Evolutionary conservation across 441 rosid species (phyloP).

Genomic region (Aquilaria agallochum): DNA sequence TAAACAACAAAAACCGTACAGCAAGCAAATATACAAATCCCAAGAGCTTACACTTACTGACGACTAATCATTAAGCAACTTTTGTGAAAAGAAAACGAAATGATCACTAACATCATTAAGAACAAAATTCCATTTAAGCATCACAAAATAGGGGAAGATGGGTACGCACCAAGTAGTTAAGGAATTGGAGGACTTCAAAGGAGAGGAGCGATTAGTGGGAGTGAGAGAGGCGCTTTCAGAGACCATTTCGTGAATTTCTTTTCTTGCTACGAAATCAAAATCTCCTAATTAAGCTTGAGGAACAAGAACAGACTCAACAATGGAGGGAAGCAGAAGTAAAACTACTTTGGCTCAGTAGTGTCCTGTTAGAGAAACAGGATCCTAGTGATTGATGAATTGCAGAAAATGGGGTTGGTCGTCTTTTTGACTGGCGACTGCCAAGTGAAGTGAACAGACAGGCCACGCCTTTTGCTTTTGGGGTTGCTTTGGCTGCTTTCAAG

Average conservation of each 20-base stretch:
- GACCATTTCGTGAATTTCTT: slow-evolving; percentile 22
- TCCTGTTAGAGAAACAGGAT: background rate
- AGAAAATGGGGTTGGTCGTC: no score
- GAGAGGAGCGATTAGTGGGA: slow-evolving; percentile 43
- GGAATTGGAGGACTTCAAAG: slow-evolving; percentile 33
- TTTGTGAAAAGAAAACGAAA: background rate
- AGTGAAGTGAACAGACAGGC: background rate
- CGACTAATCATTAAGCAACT: background rate
- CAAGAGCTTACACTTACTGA: no score
- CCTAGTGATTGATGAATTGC: background rate
- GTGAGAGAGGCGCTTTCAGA: slow-evolving; percentile 33
- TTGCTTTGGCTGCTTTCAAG: no score
- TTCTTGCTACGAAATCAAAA: no score
- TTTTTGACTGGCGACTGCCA: no score
- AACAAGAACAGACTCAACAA: background rate
- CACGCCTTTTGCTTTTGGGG: slow-evolving; percentile 6
- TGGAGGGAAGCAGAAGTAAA: no score
- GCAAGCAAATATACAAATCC: no score
- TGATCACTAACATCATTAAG: background rate
- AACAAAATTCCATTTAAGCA: background rate
- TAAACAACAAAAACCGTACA: no score
- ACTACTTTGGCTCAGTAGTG: no score
- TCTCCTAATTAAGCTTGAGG: background rate
- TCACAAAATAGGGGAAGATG: slow-evolving; percentile 1
- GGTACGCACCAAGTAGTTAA: slow-evolving; percentile 54